Conservation (phyloP, 192 early-diverging fungal species). For the Funneliformis mosseae region DNA sequence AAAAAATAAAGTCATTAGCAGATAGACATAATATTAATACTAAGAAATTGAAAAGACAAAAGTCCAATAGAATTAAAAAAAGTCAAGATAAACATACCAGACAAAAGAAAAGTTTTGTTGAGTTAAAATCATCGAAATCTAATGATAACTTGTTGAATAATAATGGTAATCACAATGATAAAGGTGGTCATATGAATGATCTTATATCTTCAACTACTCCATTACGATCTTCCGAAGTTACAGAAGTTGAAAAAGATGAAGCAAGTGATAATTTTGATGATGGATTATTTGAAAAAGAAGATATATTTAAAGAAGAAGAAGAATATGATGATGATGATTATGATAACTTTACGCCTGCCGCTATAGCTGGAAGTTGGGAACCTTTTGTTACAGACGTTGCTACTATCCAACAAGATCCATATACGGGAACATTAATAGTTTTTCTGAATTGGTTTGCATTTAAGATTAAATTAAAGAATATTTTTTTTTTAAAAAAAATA, state of each 20-base stretch:
- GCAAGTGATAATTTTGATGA: not conserved
- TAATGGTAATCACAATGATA: not conserved
- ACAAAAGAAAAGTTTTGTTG: not conserved
- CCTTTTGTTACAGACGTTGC: not conserved
- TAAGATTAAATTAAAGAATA: not conserved
- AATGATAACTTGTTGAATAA: not conserved
- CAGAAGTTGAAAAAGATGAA: not conserved
- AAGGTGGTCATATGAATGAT: not conserved
- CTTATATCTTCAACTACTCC: not conserved
- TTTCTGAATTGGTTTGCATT: not conserved
- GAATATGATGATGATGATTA: not conserved
- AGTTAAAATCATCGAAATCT: not conserved
- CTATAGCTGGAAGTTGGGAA: not conserved
- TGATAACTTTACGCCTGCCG: not conserved
- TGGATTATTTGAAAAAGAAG: not conserved
- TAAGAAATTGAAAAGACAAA: not conserved
- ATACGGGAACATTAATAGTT: not conserved
- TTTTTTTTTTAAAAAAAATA: not conserved
- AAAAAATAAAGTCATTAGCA: not conserved
- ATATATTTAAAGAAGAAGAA: not conserved
- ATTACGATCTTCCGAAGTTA: not conserved
- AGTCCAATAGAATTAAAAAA: not conserved
- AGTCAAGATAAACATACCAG: not conserved
- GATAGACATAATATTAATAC: not conserved
- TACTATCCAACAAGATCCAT: not conserved